Base-by-base conservation (phyloP, 306 rosid species). In the Castanospermum australe region DNA sequence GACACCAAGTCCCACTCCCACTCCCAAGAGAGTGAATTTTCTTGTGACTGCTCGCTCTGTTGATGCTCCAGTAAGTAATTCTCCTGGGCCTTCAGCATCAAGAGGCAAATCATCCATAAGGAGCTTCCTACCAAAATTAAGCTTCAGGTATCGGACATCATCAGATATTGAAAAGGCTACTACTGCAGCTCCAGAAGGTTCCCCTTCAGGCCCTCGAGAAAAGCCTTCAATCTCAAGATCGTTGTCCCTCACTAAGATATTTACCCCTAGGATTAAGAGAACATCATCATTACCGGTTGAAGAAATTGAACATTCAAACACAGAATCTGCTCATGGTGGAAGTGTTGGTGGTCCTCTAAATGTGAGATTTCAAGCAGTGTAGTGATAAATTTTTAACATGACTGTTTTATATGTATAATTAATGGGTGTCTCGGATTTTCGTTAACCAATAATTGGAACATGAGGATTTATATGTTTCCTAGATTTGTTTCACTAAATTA, bases 1-100 rank as follows among this genome's bases (percentile, higher is more conserved):
- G 36, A 90, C 97, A 24, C 90, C 97, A 50, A 93, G 91, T 87
- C 94, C 96, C 1, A 87, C 96, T 52, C 97, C 95, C 15, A 95
- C 97, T 66, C 96, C 98, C 8, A 93, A 88, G 87, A 91, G 88
- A 90, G 98, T 96, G 70, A 95, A 92, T 83, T 95, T 95, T 79
- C 84, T 86, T 25, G 71, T 90, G 15, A 76, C 90, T 65, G 82
- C 92, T 25, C 89, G 78, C 68, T 84, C 92, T 14, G 78, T 82
- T 9, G 93, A 85, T 61, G 82, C 86, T 54, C 87, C 86, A 28
- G 30, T 50, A 50, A 67, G 47, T 82, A 88, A 83, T 47, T 89
- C 98, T 62, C 91, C 97, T 3, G 93, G 92, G 41, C 87, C 95
- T 41, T 88, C 92, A 70, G 47, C 94, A 14, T 79, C 98, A 20